A percentile compares a stretch with the other conserved stretches of the same genome.
phyloP scores from a whole-genome alignment of 2,329 filamentous ascomycete species.

The Neoscytalidium dimidiatum region DNA sequence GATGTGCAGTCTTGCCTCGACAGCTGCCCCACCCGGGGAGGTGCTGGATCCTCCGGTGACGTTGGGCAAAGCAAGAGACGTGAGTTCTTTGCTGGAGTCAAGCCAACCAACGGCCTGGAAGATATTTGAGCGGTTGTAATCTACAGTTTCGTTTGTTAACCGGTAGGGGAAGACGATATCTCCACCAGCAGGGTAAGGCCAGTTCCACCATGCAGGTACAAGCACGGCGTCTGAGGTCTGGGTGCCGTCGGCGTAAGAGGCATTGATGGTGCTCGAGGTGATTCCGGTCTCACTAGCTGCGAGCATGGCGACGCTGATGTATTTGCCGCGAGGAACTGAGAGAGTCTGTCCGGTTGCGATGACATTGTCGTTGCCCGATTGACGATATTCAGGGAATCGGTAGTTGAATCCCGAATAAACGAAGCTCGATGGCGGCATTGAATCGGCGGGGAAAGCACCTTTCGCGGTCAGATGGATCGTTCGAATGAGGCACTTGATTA shows the following conservation, averaged over 20 bases:
- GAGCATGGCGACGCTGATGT: slow-evolving; percentile 43
- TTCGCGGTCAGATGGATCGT: background rate
- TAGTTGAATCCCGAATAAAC: slow-evolving; percentile 41
- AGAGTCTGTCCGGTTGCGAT: slow-evolving; percentile 40
- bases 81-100: slow-evolving; percentile 41
- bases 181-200: slow-evolving; percentile 45
- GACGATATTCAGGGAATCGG: slow-evolving; percentile 39
- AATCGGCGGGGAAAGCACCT: slow-evolving; percentile 38
- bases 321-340: slow-evolving; percentile 32
- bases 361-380: slow-evolving; percentile 37
- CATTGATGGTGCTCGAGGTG: slow-evolving; percentile 40
- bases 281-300: slow-evolving; percentile 43
- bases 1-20: slow-evolving; percentile 41
- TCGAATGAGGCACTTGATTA: background rate
- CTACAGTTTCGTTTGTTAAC: slow-evolving; percentile 36
- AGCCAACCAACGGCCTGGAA: slow-evolving; percentile 44
- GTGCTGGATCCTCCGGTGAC: slow-evolving; percentile 36
- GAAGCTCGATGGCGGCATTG: slow-evolving; percentile 37
- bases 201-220: slow-evolving; percentile 41
- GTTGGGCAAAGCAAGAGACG: slow-evolving; percentile 39
- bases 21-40: slow-evolving; percentile 33
- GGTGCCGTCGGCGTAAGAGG: slow-evolving; percentile 40
- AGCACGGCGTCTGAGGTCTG: slow-evolving; percentile 35
- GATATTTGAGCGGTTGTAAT: slow-evolving; percentile 44
- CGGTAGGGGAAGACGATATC: slow-evolving; percentile 44